These are phyloP conservation scores for Lactarius akahatsu DNA, from an alignment of 768 basidiomycete species.

Conservation along the genomic window DNA sequence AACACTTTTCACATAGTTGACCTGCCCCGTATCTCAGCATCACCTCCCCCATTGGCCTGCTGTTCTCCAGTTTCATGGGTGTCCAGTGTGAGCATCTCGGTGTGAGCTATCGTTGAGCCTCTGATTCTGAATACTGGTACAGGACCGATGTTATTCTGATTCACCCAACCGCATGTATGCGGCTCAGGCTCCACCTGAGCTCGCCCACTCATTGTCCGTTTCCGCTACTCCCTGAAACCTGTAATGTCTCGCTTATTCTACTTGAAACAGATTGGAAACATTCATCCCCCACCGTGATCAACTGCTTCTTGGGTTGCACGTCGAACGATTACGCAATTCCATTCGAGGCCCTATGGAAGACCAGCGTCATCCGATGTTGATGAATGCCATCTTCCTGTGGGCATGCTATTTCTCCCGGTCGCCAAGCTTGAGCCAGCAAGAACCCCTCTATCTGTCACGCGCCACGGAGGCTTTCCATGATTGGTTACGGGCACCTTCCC, in stretches of 20 bases:
- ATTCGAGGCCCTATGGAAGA: slow-evolving; percentile 52
- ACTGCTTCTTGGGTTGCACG: slow-evolving; percentile 68
- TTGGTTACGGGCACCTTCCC: slow-evolving; percentile 55
- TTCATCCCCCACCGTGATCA: slow-evolving; percentile 75
- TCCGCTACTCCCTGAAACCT: neutral
- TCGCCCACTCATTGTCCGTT: slow-evolving; percentile 65
- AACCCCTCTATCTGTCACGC: slow-evolving; percentile 66
- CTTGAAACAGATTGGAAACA: slow-evolving; percentile 58
- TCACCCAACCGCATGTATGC: slow-evolving; percentile 36
- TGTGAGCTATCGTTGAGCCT: neutral
- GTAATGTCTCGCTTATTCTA: neutral
- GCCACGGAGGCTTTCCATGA: slow-evolving; percentile 63
- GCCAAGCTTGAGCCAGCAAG: slow-evolving; percentile 66
- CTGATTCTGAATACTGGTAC: neutral
- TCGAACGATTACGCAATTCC: slow-evolving; percentile 62
- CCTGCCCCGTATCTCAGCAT: slow-evolving; percentile 6
- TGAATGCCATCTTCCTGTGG: slow-evolving; percentile 83
- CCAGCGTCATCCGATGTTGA: slow-evolving; percentile 71
- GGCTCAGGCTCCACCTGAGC: slow-evolving; percentile 53
- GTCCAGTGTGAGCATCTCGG: slow-evolving; percentile 7
- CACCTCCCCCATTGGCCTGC: slow-evolving; percentile 17
- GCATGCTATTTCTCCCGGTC: slow-evolving; percentile 78
- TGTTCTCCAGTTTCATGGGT: slow-evolving; percentile 26
- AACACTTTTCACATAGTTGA: slow-evolving; percentile 33
- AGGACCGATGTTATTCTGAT: slow-evolving; percentile 19